Evolutionary conservation across 306 rosid genomes (phyloP), one percentile per base, ranked within the genome.

Genomic region (Ziziphus jujuba): DNA sequence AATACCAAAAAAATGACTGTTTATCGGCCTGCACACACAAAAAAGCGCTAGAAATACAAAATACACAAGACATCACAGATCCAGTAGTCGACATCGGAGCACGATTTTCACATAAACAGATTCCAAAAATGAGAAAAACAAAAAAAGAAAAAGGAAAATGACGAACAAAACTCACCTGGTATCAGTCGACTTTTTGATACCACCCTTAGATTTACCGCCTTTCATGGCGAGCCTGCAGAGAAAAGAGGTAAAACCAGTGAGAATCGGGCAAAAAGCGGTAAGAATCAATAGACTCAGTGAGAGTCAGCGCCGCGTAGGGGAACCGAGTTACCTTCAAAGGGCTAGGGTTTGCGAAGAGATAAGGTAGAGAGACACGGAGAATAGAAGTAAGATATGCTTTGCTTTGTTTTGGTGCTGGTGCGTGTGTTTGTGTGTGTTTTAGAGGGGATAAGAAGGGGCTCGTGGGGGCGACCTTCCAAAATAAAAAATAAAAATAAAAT

Each of bases 171-270:
- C 88, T 72, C 51, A 92, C 98, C 79, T 61, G 35, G 70, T 62
- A 34, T 89, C 89, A 4, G 84, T 14, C 33, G 33, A 28, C 43
- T 65, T 75, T 36, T 72, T 79, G 19, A 89, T 38, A 8, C 81
- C 87, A 15, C 87, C 77, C 79, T 77, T 92, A 5, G 79, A 75
- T 54, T 87, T 89, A 44, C 91, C 95, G 17, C 85, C 85, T 54
- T 81, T 84, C 95, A 85, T 91, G 76, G 51, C 72, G 74, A 75
- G 52, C 67, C 74, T 69, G 63, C 51, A 63, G 28, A 64, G 59
- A 63, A 45, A 72, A 58, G 24, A 48, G 3, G 16, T 38, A 59
- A 55, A 79, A 64, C 0, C 51, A 56, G 19, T 38, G 43, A 40
- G 45, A 71, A 73, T 13, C 24, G 77, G 61, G 14, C 25, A 12